Conservation (phyloP, 2,329 filamentous ascomycete species). For the Rhexocercosporidium sp. region DNA sequence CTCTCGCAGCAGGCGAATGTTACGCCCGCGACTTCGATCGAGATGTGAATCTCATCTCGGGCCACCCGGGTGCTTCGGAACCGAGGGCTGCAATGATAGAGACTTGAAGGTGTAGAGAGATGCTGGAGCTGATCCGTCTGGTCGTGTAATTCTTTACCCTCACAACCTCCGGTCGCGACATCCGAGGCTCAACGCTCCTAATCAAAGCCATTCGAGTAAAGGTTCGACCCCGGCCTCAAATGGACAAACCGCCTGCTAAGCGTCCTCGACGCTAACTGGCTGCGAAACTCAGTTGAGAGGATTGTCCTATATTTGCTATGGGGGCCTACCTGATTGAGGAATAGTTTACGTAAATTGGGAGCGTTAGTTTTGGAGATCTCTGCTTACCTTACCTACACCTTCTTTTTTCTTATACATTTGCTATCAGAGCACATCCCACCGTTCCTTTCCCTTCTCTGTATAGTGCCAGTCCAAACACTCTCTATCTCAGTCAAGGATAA, state of each 20-base stretch:
- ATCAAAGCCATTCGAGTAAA: not conserved
- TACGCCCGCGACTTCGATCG: not conserved
- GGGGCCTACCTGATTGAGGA: too few species aligned
- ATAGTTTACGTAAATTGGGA: too few species aligned
- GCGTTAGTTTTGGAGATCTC: too few species aligned
- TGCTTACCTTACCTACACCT: too few species aligned
- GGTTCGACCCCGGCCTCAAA: not conserved
- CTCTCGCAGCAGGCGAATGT: not conserved
- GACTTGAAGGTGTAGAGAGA: not conserved
- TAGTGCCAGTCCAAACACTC: too few species aligned
- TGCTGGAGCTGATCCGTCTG: not conserved
- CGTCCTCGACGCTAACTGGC: too few species aligned
- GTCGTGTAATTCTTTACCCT: not conserved
- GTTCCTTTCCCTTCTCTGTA: not conserved
- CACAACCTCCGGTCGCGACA: not conserved
- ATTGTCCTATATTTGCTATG: too few species aligned
- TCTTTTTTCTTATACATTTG: too few species aligned
- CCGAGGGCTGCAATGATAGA: not conserved
- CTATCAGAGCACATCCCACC: not conserved
- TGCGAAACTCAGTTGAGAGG: too few species aligned
- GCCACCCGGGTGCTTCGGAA: not conserved
- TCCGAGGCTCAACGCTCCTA: not conserved
- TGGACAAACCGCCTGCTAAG: too few species aligned
- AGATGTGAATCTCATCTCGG: not conserved
- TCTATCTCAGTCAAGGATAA: too few species aligned